These are phyloP conservation scores for Pichia sp. DNA, from an alignment of 1,139 yeast species.

Conservation along the genomic window DNA sequence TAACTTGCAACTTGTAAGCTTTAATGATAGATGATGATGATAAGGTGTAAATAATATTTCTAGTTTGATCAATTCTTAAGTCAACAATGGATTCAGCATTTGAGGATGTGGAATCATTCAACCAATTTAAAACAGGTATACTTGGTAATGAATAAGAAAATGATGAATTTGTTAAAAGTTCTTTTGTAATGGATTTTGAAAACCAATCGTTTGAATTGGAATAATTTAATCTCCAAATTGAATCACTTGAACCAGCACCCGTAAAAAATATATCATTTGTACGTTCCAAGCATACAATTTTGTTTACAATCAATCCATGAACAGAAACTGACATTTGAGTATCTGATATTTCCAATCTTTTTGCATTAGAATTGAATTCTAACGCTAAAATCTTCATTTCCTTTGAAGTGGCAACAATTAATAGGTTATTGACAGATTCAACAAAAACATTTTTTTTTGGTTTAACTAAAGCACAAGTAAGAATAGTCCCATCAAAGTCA, in stretches of 20 bases:
- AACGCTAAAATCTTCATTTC: slow-evolving; percentile 76
- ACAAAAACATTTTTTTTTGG: slow-evolving; percentile 82
- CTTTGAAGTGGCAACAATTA: slow-evolving; percentile 74
- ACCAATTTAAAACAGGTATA: slow-evolving; percentile 26
- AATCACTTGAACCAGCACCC: slow-evolving; percentile 68
- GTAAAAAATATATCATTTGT: slow-evolving; percentile 81
- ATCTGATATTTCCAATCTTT: slow-evolving; percentile 65
- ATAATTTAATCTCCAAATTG: slow-evolving; percentile 85
- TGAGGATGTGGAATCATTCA: slow-evolving; percentile 18
- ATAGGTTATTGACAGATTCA: slow-evolving; percentile 62
- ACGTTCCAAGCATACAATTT: slow-evolving; percentile 51
- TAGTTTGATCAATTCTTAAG: slow-evolving; percentile 66
- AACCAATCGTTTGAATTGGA: slow-evolving; percentile 87
- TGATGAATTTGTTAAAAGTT: slow-evolving; percentile 68
- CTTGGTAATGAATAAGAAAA: slow-evolving; percentile 43
- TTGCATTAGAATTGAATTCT: slow-evolving; percentile 37
- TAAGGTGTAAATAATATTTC: slow-evolving; percentile 73
- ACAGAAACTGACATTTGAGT: slow-evolving; percentile 78
- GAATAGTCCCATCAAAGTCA: slow-evolving; percentile 71
- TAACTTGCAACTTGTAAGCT: slow-evolving; percentile 48
- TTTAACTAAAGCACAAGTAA: slow-evolving; percentile 66
- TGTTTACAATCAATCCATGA: slow-evolving; percentile 69
- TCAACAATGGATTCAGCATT: slow-evolving; percentile 56
- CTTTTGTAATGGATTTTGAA: slow-evolving; percentile 73
- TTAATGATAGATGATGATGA: slow-evolving; percentile 80